phyloP scores from a whole-genome alignment of 306 rosid genomes.

The Sindora glabra region DNA sequence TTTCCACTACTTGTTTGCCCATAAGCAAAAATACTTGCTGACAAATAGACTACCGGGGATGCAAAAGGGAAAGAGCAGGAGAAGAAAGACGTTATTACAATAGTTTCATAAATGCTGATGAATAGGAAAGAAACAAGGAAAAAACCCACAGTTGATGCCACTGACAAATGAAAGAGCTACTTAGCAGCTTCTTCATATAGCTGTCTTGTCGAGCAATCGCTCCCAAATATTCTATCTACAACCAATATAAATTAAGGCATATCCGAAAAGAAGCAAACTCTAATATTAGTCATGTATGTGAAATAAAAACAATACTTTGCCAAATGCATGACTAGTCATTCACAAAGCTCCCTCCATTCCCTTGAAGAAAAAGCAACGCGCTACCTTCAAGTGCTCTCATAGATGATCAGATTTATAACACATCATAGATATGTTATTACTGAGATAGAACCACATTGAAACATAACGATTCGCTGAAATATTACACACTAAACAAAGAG shows the following conservation, averaged over 20 bases:
- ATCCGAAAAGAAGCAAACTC: constrained; percentile 23
- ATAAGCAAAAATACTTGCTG: constrained; percentile 97
- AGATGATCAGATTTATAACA: constrained; percentile 11
- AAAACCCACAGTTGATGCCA: constrained; percentile 84
- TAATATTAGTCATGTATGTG: constrained; percentile 2
- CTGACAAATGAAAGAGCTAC: constrained; percentile 83
- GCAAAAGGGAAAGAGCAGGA: not conserved
- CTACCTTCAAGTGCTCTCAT: constrained; percentile 8
- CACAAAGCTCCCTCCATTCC: not conserved
- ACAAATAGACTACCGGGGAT: not conserved
- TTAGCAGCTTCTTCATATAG: constrained; percentile 90
- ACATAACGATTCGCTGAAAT: not conserved
- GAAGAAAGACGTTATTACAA: not conserved
- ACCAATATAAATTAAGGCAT: constrained; percentile 13
- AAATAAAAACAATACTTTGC: too few species aligned
- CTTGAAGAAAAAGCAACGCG: not conserved
- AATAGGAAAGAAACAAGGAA: constrained; percentile 12
- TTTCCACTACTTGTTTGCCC: constrained; percentile 99
- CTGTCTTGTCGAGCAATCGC: constrained; percentile 69
- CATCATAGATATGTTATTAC: not conserved
- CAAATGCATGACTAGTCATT: too few species aligned
- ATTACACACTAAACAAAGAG: not conserved
- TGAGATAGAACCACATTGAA: not conserved
- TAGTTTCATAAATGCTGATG: constrained; percentile 11
- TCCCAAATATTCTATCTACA: constrained; percentile 77